These are phyloP conservation scores for Elsinoe batatas DNA, from an alignment of 2,329 filamentous ascomycete species.

Conservation along the genomic window DNA sequence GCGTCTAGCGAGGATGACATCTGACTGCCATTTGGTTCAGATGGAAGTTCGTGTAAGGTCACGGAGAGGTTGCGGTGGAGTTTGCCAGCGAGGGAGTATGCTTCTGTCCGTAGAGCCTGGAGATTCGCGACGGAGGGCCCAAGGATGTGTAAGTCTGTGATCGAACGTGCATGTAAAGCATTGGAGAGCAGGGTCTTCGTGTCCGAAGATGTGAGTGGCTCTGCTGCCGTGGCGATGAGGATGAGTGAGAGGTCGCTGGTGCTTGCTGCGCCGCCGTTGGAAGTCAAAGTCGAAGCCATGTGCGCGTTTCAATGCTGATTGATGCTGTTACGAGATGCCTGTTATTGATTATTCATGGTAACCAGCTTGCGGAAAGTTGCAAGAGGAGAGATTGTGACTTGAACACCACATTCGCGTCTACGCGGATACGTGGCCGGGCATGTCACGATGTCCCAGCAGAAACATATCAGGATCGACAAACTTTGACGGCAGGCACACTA, in stretches of 20 bases:
- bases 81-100: slow-evolving; percentile 3
- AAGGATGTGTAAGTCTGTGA: neutral
- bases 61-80: slow-evolving; percentile 7
- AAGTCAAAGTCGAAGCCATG: neutral
- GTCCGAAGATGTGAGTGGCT: neutral
- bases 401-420: neutral
- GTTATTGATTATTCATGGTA: neutral
- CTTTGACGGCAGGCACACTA: neutral
- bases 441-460: neutral
- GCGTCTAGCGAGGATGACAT: neutral
- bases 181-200: neutral
- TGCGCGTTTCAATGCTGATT: neutral
- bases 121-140: neutral
- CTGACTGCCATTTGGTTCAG: neutral
- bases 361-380: neutral
- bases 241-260: neutral
- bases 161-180: neutral
- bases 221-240: neutral
- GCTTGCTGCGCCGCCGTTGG: neutral
- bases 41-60: neutral
- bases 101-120: neutral
- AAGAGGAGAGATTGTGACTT: neutral
- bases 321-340: too few relatives aligned
- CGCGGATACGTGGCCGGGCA: neutral
- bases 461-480: neutral